Conservation (phyloP, 176 grass and related monocot genomes). For the Tuctoria greenei region DNA sequence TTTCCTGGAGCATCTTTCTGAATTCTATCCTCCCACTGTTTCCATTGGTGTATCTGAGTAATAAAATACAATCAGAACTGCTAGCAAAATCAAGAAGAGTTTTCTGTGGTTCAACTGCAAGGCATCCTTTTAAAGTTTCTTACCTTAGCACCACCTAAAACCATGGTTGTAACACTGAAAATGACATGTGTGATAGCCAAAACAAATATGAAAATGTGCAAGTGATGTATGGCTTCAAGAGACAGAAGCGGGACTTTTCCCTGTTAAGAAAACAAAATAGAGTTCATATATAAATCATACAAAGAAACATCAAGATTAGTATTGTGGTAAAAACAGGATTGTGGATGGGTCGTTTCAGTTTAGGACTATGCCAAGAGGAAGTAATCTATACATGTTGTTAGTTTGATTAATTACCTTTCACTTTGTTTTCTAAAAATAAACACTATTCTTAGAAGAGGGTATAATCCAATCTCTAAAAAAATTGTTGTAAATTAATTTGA, state of each 20-base stretch:
- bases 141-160: constrained; percentile 83
- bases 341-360: neutral
- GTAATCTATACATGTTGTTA: neutral
- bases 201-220: constrained; percentile 94
- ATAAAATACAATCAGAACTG: constrained; percentile 22
- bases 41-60: constrained; percentile 82
- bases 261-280: constrained; percentile 11
- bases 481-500: neutral
- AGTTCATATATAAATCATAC: neutral
- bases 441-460: neutral
- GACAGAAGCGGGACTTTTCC: constrained; percentile 73
- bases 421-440: neutral
- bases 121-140: neutral
- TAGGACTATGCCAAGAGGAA: neutral
- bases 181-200: constrained; percentile 74
- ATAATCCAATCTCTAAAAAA: neutral
- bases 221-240: constrained; percentile 60
- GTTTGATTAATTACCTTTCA: neutral
- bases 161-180: constrained; percentile 75
- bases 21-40: constrained; percentile 78
- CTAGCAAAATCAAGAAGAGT: neutral
- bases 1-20: constrained; percentile 56
- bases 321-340: neutral
- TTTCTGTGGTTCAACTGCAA: neutral
- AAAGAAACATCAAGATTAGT: neutral